Conservation (phyloP, 2,329 filamentous ascomycete genomes). For the Aureobasidium lini region DNA sequence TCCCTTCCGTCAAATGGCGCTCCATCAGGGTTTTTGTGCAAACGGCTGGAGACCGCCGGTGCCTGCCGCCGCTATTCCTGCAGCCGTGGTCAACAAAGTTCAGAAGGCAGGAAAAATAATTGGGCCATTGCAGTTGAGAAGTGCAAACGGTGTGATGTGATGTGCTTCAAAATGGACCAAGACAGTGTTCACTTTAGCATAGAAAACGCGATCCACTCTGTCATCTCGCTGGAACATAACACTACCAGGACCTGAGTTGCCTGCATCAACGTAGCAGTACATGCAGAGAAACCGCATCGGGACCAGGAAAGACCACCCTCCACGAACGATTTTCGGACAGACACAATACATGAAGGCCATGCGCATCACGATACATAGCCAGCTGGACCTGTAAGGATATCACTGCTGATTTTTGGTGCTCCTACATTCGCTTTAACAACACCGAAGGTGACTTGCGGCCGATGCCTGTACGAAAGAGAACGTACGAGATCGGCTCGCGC, state of each 20-base stretch:
- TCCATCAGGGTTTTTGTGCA: neutral
- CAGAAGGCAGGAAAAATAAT: neutral
- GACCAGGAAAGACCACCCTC: neutral
- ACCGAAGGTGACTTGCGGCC: neutral
- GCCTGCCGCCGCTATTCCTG: slow-evolving; percentile 11
- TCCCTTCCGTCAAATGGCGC: slow-evolving; percentile 5
- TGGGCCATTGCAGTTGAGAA: neutral
- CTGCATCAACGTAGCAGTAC: neutral
- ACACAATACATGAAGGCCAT: neutral
- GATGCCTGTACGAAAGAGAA: neutral
- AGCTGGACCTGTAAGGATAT: too few species aligned
- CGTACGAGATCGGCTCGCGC: slow-evolving; percentile 1
- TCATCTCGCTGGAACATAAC: neutral
- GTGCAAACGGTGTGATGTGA: slow-evolving; percentile 8
- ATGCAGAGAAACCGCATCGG: neutral
- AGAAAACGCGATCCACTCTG: neutral
- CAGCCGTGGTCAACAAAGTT: slow-evolving; percentile 5
- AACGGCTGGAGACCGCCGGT: slow-evolving; percentile 9
- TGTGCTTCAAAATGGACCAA: neutral
- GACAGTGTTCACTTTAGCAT: neutral
- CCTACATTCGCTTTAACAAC: neutral
- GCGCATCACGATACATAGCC: neutral
- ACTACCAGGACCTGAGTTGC: neutral
- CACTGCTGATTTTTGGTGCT: neutral
- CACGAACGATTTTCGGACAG: neutral